These are phyloP conservation scores for Glomus cerebriforme DNA, from an alignment of 192 early-diverging fungal species.

Conservation along the genomic window DNA sequence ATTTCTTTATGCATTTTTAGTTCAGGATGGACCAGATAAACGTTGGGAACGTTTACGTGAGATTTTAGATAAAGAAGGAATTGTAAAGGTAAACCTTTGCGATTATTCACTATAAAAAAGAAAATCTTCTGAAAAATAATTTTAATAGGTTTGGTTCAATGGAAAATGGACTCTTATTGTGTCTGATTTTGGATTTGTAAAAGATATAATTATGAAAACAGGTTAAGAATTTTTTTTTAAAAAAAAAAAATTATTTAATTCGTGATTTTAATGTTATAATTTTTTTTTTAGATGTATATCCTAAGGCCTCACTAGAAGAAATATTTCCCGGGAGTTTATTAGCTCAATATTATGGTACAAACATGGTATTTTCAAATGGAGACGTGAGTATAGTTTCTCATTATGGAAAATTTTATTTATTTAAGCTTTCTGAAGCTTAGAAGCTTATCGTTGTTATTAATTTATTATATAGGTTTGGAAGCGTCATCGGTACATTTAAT, in stretches of 20 bases:
- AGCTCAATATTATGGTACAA: not conserved
- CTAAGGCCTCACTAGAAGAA: not conserved
- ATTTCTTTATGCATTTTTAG: not conserved
- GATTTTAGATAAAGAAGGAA: not conserved
- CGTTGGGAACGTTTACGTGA: not conserved
- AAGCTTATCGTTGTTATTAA: not conserved
- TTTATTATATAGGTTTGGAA: not conserved
- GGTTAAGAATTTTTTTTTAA: not conserved
- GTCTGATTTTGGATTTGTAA: not conserved
- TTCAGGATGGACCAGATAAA: not conserved
- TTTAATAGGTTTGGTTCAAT: not conserved
- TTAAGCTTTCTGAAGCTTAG: too few relatives aligned
- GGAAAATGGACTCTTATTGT: not conserved
- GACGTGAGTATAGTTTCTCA: not conserved
- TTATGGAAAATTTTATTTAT: not conserved
- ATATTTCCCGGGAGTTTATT: not conserved
- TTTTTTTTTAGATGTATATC: not conserved
- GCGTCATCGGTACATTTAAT: not conserved
- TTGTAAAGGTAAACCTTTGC: not conserved
- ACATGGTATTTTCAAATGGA: not conserved
- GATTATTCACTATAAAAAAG: not conserved
- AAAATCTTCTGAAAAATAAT: not conserved
- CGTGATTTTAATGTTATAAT: not conserved
- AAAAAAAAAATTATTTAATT: too few relatives aligned
- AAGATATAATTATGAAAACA: not conserved